Conservation (phyloP, 495 filamentous ascomycete genomes). For the Patellaria atrata region DNA sequence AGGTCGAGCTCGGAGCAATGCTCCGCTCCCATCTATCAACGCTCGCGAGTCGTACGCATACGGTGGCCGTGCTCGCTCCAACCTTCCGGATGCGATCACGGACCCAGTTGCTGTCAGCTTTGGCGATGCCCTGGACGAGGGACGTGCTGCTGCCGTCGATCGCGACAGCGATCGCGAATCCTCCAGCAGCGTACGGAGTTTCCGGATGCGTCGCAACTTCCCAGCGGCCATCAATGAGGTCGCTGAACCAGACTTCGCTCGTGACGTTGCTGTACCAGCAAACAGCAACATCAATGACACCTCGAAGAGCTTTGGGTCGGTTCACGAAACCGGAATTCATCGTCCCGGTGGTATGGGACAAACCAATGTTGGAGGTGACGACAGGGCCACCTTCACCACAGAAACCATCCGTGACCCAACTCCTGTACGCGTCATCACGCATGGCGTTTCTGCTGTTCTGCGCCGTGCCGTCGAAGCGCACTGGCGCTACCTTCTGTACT, state of each 20-base stretch:
- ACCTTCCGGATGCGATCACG: slow-evolving; percentile 6
- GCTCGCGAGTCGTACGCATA: slow-evolving; percentile 11
- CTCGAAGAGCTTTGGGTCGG: slow-evolving; percentile 13
- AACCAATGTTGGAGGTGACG: too few relatives aligned
- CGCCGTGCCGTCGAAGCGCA: background rate
- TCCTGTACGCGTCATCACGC: background rate
- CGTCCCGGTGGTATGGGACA: too few relatives aligned
- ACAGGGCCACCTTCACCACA: too few relatives aligned
- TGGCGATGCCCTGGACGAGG: slow-evolving; percentile 7
- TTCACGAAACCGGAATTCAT: slow-evolving; percentile 14
- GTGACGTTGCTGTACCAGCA: background rate
- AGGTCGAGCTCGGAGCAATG: slow-evolving; percentile 5
- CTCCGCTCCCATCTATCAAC: slow-evolving; percentile 8
- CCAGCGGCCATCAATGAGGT: background rate
- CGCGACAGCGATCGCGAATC: slow-evolving; percentile 3
- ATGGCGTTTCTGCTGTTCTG: background rate
- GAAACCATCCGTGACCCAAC: background rate
- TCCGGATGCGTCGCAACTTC: too few relatives aligned
- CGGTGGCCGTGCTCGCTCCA: slow-evolving; percentile 6
- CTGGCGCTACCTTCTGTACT: slow-evolving; percentile 2
- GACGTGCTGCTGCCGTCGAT: slow-evolving; percentile 9
- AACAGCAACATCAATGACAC: background rate
- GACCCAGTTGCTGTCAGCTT: slow-evolving; percentile 11
- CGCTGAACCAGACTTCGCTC: background rate
- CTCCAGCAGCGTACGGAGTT: background rate